phyloP scores from a whole-genome alignment of 495 filamentous ascomycete species.

The Talaromyces adpressus region DNA sequence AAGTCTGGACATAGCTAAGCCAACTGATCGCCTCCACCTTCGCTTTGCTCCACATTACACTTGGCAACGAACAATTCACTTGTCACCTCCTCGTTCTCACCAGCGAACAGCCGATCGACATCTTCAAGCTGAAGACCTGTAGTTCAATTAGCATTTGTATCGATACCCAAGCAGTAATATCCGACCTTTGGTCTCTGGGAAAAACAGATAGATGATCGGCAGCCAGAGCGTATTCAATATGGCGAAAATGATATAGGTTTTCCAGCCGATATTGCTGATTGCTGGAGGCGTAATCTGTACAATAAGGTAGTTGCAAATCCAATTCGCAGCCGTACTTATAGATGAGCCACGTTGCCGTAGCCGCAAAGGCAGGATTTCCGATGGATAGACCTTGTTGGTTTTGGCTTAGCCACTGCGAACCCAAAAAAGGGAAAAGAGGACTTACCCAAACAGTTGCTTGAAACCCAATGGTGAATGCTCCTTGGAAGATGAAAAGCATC shows the following conservation, averaged over 20 bases:
- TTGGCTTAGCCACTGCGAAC: not conserved
- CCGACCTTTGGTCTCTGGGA: constrained; percentile 34
- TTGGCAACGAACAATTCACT: no score
- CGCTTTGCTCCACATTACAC: no score
- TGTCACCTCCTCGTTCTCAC: no score
- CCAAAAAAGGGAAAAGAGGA: not conserved
- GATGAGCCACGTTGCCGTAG: constrained; percentile 24
- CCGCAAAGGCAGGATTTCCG: constrained; percentile 23
- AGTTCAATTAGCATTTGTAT: not conserved
- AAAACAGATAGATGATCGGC: constrained; percentile 31
- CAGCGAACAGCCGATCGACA: constrained; percentile 40
- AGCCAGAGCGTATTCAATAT: constrained; percentile 28
- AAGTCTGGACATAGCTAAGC: no score
- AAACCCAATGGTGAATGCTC: constrained; percentile 19
- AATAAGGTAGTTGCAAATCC: constrained; percentile 32
- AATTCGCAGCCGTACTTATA: constrained; percentile 24
- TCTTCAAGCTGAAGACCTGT: constrained; percentile 32
- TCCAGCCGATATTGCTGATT: constrained; percentile 38
- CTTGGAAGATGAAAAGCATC: constrained; percentile 23
- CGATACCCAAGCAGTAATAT: not conserved
- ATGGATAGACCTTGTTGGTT: constrained; percentile 17
- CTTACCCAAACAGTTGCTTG: constrained; percentile 22
- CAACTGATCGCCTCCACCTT: no score
- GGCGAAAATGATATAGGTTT: constrained; percentile 43
- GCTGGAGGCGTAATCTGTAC: constrained; percentile 43